Conservation (phyloP, 345 rosid genomes). For the thale cress (Arabidopsis thaliana) region DNA sequence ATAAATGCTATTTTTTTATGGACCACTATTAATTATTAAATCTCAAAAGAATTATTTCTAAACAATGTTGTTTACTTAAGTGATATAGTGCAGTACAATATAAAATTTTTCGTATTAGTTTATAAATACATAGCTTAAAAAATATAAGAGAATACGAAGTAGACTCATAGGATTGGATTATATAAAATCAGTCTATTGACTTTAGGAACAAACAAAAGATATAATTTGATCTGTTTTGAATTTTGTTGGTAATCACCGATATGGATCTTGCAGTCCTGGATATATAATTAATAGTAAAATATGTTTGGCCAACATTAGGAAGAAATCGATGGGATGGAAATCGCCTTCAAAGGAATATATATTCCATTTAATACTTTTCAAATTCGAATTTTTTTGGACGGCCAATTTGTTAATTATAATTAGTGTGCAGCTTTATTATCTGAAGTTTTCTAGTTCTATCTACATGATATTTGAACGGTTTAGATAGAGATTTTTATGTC, state of each 20-base stretch:
- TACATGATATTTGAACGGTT: neutral
- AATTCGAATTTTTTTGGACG: slow-evolving; percentile 19
- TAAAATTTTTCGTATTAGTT: no score
- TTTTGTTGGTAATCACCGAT: slow-evolving; percentile 6
- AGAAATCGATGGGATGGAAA: slow-evolving; percentile 23
- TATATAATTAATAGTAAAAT: slow-evolving; percentile 23
- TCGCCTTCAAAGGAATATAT: slow-evolving; percentile 18
- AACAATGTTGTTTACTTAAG: no score
- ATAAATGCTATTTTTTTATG: no score
- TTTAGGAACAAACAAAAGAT: slow-evolving; percentile 17
- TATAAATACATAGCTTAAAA: no score
- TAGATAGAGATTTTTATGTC: neutral
- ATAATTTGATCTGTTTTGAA: neutral
- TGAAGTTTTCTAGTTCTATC: neutral
- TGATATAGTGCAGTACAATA: no score
- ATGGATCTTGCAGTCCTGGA: slow-evolving; percentile 42
- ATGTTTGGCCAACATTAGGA: slow-evolving; percentile 19
- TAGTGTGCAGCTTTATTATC: slow-evolving; percentile 8
- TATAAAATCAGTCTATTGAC: slow-evolving; percentile 19
- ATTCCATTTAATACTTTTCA: slow-evolving; percentile 14
- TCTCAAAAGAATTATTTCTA: no score
- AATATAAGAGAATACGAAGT: neutral
- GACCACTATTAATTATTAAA: no score
- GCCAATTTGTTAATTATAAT: slow-evolving; percentile 9
- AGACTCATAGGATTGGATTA: slow-evolving; percentile 20